A percentile compares a stretch with the other conserved stretches of the same genome.
Conservation (phyloP, 2,329 filamentous ascomycete genomes). For the Biscogniauxia sp. region DNA sequence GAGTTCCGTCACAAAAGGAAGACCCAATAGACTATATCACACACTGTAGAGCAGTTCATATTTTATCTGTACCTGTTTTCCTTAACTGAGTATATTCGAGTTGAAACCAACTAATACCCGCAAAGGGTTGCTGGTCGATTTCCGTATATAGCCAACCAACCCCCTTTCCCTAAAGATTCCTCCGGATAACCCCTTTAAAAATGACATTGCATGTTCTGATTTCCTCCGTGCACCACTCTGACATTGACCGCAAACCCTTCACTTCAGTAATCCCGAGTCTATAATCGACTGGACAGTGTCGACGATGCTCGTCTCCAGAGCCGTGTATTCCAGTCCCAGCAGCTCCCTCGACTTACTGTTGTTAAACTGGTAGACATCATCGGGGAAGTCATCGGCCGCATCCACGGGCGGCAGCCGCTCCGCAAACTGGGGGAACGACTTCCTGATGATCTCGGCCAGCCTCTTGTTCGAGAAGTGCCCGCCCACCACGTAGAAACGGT, state of each 20-base stretch:
- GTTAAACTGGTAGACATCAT: conserved; percentile 53
- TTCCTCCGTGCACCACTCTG: background rate
- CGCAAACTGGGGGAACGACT: conserved; percentile 53
- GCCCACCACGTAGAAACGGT: conserved; percentile 63
- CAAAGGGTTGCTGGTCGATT: too few species aligned
- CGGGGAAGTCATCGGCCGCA: conserved; percentile 40
- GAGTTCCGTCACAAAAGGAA: too few species aligned
- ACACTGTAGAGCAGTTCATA: too few species aligned
- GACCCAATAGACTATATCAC: too few species aligned
- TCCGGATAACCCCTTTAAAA: too few species aligned
- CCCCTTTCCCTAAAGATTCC: too few species aligned
- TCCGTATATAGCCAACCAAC: too few species aligned
- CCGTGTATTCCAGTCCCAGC: conserved; percentile 58
- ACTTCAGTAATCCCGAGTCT: conserved; percentile 11
- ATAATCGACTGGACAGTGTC: conserved; percentile 53
- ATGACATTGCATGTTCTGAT: too few species aligned
- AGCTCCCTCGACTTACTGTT: conserved; percentile 53
- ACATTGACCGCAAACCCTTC: background rate
- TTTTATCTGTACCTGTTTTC: too few species aligned
- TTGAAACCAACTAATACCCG: too few species aligned
- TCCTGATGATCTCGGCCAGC: conserved; percentile 54
- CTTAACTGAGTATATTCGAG: too few species aligned
- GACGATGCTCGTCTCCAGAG: conserved; percentile 55
- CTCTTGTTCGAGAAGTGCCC: conserved; percentile 61
- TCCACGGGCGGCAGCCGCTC: conserved; percentile 42